Conservation (phyloP, 345 rosid species). For the Hibiscus tridactylites region DNA sequence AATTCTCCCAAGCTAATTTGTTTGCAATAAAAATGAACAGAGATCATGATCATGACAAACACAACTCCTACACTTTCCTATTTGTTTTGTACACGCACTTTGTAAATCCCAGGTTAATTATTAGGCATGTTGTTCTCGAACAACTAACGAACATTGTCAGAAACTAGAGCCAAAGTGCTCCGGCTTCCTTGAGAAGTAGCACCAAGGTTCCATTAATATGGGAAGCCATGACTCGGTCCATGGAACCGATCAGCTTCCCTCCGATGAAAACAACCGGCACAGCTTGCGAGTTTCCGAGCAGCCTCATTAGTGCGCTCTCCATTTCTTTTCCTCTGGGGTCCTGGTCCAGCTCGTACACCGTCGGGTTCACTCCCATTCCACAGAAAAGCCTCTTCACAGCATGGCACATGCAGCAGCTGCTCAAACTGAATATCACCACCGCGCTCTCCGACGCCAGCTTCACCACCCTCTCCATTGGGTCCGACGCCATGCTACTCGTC, state of each 20-base stretch:
- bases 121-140: neutral
- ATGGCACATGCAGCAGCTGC: slow-evolving; percentile 5
- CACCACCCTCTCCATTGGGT: slow-evolving; percentile 38
- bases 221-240: no score
- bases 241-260: no score
- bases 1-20: neutral
- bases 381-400: no score
- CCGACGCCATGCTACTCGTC: neutral
- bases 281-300: no score
- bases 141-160: neutral
- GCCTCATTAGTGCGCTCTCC: no score
- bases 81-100: neutral
- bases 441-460: slow-evolving; percentile 52
- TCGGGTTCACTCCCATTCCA: slow-evolving; percentile 26
- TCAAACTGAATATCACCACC: slow-evolving; percentile 52
- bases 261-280: no score
- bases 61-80: neutral
- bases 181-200: no score
- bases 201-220: no score
- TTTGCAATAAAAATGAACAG: neutral
- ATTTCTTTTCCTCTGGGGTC: neutral
- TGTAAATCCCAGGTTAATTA: neutral
- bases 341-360: slow-evolving; percentile 49
- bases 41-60: neutral
- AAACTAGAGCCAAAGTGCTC: neutral